A percentile compares a stretch with the other conserved stretches of the same genome.
These are phyloP conservation scores for Colletotrichum karsti DNA, from an alignment of 2,329 filamentous ascomycete species.

Conservation along the genomic window DNA sequence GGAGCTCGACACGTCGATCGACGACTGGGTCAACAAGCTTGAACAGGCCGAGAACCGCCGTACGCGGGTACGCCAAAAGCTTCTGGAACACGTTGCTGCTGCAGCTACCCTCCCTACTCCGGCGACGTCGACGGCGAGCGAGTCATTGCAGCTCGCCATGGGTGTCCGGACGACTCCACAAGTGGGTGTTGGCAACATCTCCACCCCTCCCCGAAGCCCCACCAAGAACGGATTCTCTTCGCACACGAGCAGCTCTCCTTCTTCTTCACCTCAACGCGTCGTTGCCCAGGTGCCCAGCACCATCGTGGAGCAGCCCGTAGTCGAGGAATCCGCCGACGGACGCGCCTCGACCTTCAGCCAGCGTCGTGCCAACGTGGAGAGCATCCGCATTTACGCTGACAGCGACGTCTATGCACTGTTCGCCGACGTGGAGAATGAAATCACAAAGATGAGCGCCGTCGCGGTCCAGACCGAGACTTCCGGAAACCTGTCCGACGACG, in stretches of 20 bases:
- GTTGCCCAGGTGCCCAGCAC: slow-evolving; percentile 64
- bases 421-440: slow-evolving; percentile 71
- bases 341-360: slow-evolving; percentile 36
- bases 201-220: slow-evolving; percentile 68
- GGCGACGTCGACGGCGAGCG: slow-evolving; percentile 41
- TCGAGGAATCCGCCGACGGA: slow-evolving; percentile 46
- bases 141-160: slow-evolving; percentile 52
- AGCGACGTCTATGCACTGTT: slow-evolving; percentile 73
- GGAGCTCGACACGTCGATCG: slow-evolving; percentile 80
- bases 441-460: slow-evolving; percentile 52
- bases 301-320: slow-evolving; percentile 61
- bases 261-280: slow-evolving; percentile 59
- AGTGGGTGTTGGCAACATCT: slow-evolving; percentile 50
- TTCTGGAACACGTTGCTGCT: slow-evolving; percentile 83
- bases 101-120: slow-evolving; percentile 62
- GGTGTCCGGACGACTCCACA: slow-evolving; percentile 40
- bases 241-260: slow-evolving; percentile 49
- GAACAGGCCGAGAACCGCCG: slow-evolving; percentile 82
- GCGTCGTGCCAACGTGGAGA: slow-evolving; percentile 62
- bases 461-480: slow-evolving; percentile 43
- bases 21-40: slow-evolving; percentile 83
- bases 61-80: slow-evolving; percentile 78
- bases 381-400: slow-evolving; percentile 74
- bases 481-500: slow-evolving; percentile 41
- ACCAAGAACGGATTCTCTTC: slow-evolving; percentile 51